Evolutionary conservation across 2,329 filamentous ascomycete genomes (phyloP).

Genomic region (Arthrinium phaeospermum): DNA sequence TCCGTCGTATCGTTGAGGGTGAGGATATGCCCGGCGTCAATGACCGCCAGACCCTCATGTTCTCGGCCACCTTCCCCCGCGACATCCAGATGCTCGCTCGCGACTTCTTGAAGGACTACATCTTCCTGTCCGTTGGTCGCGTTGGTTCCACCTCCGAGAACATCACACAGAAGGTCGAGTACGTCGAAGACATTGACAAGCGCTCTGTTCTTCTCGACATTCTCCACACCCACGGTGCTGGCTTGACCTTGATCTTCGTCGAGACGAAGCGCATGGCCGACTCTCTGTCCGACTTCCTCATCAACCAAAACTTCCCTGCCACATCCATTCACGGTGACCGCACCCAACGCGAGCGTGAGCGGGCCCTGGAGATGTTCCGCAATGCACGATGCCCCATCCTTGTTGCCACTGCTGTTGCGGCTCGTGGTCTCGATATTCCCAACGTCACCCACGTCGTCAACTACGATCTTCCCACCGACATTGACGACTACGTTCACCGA

Average conservation of each 20-base stretch:
- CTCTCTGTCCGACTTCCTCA: conserved; percentile 94
- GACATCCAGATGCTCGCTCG: conserved; percentile 99
- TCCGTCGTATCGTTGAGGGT: conserved; percentile 96
- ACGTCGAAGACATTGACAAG: conserved; percentile 97
- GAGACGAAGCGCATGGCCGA: conserved; percentile 99
- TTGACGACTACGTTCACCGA: conserved; percentile 98
- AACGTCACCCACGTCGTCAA: conserved; percentile 98
- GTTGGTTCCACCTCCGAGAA: conserved; percentile 99
- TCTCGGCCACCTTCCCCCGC: conserved; percentile 97
- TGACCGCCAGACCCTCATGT: conserved; percentile 97
- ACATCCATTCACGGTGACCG: conserved; percentile 99
- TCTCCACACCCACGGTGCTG: conserved; percentile 88
- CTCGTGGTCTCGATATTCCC: conserved; percentile 88
- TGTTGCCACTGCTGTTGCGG: conserved; percentile 95
- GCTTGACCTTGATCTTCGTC: conserved; percentile 95
- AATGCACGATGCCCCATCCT: conserved; percentile 94
- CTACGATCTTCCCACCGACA: conserved; percentile 98
- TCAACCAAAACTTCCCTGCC: conserved; percentile 97
- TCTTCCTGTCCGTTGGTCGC: conserved; percentile 98
- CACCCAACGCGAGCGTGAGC: conserved; percentile 98
- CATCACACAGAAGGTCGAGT: conserved; percentile 98
- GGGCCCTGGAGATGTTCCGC: conserved; percentile 96
- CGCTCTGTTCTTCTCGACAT: conserved; percentile 97
- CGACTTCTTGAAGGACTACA: conserved; percentile 98
- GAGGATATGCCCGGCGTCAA: conserved; percentile 93